phyloP scores from a whole-genome alignment of 768 basidiomycete species.

The Crassisporium funariophilum region DNA sequence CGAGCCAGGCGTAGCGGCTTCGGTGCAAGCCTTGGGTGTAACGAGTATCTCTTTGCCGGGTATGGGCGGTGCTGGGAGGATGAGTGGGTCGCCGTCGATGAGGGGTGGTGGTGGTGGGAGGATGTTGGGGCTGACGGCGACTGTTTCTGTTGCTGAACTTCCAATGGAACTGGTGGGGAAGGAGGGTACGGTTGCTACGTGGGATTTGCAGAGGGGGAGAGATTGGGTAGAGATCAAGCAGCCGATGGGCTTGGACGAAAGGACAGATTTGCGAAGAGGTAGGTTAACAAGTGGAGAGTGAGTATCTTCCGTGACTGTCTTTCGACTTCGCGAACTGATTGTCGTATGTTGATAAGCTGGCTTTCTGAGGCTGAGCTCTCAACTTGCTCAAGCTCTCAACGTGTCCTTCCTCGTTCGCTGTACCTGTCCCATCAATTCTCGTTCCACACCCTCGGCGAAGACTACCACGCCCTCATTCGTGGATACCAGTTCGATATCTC shows the following conservation, averaged over 20 bases:
- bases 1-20: constrained; percentile 32
- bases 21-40: constrained; percentile 34
- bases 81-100: constrained; percentile 34
- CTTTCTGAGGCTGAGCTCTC: constrained; percentile 84
- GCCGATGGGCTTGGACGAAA: constrained; percentile 10
- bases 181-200: constrained; percentile 57
- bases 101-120: constrained; percentile 11
- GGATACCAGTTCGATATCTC: constrained; percentile 60
- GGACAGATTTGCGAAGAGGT: constrained; percentile 2
- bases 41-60: constrained; percentile 68
- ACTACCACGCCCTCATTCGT: constrained; percentile 79
- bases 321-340: constrained; percentile 12
- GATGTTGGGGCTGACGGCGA: not conserved
- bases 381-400: constrained; percentile 60
- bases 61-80: constrained; percentile 43
- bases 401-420: constrained; percentile 69
- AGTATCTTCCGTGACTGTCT: constrained; percentile 14
- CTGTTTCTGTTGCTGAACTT: constrained; percentile 2
- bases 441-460: constrained; percentile 73
- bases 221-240: constrained; percentile 58
- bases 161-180: constrained; percentile 38
- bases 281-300: constrained; percentile 17
- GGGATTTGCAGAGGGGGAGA: constrained; percentile 56
- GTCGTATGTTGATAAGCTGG: constrained; percentile 42
- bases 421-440: constrained; percentile 87